Percentiles rank a stretch among this genome's conserved stretches.
Evolutionary conservation across 2,329 filamentous ascomycete species (phyloP).

Genomic region (Drechslera avenae): DNA sequence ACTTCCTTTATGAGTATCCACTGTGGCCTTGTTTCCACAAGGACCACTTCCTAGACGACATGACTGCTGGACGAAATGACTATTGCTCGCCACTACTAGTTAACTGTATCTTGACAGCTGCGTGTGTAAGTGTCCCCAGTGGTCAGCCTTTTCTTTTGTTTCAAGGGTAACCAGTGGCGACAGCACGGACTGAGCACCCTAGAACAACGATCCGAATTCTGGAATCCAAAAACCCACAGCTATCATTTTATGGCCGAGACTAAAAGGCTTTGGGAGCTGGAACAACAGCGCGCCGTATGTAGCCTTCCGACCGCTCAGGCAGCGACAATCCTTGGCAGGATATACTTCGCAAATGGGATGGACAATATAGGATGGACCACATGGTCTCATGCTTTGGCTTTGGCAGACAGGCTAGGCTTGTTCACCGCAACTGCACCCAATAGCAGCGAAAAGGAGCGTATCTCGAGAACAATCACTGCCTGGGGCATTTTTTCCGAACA

Average conservation of each 20-base stretch:
- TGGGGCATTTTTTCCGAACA: slow-evolving; percentile 12
- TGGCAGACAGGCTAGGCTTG: slow-evolving; percentile 4
- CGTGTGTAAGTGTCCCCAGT: slow-evolving; percentile 7
- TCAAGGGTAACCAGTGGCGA: not conserved
- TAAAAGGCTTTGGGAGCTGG: slow-evolving; percentile 3
- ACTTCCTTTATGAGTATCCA: slow-evolving; percentile 15
- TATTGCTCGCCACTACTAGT: slow-evolving; percentile 18
- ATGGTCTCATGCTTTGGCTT: slow-evolving; percentile 2
- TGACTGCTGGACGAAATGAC: slow-evolving; percentile 4
- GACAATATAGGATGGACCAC: slow-evolving; percentile 6
- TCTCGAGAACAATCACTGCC: slow-evolving; percentile 5
- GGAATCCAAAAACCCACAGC: slow-evolving; percentile 8
- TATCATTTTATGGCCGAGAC: slow-evolving; percentile 7
- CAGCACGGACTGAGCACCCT: slow-evolving; percentile 3
- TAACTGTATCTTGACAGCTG: slow-evolving; percentile 11
- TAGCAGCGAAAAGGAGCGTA: not conserved
- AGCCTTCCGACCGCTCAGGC: slow-evolving; percentile 2
- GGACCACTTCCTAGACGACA: slow-evolving; percentile 18
- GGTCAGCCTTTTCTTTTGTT: not conserved
- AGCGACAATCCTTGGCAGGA: slow-evolving; percentile 6
- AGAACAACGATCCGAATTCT: slow-evolving; percentile 6
- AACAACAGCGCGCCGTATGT: not conserved
- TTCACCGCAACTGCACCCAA: not conserved
- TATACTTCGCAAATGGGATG: slow-evolving; percentile 8
- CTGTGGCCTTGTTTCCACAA: slow-evolving; percentile 16